Evolutionary conservation across 2,329 filamentous ascomycete genomes (phyloP).

Genomic region (Mycosphaerella arachidis): DNA sequence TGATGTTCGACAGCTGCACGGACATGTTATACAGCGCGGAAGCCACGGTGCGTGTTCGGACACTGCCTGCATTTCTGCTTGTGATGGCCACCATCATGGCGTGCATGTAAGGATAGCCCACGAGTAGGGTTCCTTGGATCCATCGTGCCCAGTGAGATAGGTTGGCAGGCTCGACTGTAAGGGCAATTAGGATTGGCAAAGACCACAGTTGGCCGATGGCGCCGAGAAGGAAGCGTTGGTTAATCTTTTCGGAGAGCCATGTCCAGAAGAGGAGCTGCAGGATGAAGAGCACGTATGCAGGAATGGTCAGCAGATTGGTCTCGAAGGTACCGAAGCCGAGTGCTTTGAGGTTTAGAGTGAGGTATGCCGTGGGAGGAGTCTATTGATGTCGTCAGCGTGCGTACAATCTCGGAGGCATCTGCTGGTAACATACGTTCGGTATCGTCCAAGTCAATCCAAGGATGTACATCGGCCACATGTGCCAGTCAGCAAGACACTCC

Average conservation of each 20-base stretch:
- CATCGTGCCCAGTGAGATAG: conserved; percentile 36
- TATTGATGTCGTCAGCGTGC: not conserved
- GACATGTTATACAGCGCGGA: conserved; percentile 59
- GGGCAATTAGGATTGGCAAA: conserved; percentile 38
- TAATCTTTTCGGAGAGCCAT: conserved; percentile 47
- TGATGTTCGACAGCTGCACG: conserved; percentile 39
- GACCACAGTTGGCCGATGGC: conserved; percentile 40
- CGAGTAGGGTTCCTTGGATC: conserved; percentile 37
- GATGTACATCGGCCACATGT: conserved; percentile 20
- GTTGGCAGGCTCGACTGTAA: conserved; percentile 33
- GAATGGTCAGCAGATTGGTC: conserved; percentile 41
- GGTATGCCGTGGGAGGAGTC: conserved; percentile 36
- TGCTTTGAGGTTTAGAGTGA: conserved; percentile 38
- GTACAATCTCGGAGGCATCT: not conserved
- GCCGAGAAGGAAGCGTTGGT: conserved; percentile 49
- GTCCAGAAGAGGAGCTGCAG: conserved; percentile 48
- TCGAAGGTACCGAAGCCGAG: conserved; percentile 41
- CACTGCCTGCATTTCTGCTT: conserved; percentile 58
- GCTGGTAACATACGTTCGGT: conserved; percentile 1
- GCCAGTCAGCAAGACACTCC: conserved; percentile 2
- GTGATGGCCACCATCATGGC: conserved; percentile 59
- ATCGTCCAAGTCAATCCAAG: conserved; percentile 17
- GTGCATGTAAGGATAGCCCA: conserved; percentile 44
- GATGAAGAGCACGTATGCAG: conserved; percentile 47
- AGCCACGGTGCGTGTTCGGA: conserved; percentile 59